A percentile compares a stretch with the other conserved stretches of the same genome.
phyloP scores from a whole-genome alignment of 2,329 filamentous ascomycete species.

The Helotiales sp. region DNA sequence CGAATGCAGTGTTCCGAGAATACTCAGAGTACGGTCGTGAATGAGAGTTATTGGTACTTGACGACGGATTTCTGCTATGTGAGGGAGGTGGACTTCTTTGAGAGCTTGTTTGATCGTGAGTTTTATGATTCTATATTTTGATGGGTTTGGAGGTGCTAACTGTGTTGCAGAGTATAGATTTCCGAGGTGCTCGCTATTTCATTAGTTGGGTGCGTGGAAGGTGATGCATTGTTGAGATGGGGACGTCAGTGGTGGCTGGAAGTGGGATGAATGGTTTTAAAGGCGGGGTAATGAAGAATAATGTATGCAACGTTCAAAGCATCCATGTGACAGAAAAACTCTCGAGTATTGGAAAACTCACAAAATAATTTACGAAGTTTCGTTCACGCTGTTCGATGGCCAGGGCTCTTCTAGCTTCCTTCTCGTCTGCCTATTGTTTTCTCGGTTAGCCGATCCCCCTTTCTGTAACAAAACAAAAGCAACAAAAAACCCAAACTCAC shows the following conservation, averaged over 20 bases:
- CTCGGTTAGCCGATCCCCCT: background rate
- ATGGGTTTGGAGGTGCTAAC: background rate
- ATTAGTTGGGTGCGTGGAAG: background rate
- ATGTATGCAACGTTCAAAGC: background rate
- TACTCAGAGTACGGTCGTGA: background rate
- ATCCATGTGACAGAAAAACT: too few species aligned
- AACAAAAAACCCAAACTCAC: slow-evolving; percentile 8
- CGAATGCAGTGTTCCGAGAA: slow-evolving; percentile 21
- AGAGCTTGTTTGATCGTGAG: slow-evolving; percentile 32
- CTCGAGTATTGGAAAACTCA: background rate
- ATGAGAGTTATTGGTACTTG: slow-evolving; percentile 28
- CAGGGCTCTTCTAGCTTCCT: slow-evolving; percentile 12
- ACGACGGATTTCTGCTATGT: slow-evolving; percentile 36
- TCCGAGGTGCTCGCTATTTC: slow-evolving; percentile 11
- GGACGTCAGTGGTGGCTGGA: too few species aligned
- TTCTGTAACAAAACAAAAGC: background rate
- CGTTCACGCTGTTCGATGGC: background rate
- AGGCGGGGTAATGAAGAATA: background rate
- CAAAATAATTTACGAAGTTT: background rate
- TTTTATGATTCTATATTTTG: background rate
- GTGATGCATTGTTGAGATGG: background rate
- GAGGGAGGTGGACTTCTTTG: slow-evolving; percentile 29
- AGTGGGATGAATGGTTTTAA: too few species aligned
- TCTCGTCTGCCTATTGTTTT: slow-evolving; percentile 6
- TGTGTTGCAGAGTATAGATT: slow-evolving; percentile 12